Conservation (phyloP, 768 basidiomycete genomes). For the Solioccasus polychromus region DNA sequence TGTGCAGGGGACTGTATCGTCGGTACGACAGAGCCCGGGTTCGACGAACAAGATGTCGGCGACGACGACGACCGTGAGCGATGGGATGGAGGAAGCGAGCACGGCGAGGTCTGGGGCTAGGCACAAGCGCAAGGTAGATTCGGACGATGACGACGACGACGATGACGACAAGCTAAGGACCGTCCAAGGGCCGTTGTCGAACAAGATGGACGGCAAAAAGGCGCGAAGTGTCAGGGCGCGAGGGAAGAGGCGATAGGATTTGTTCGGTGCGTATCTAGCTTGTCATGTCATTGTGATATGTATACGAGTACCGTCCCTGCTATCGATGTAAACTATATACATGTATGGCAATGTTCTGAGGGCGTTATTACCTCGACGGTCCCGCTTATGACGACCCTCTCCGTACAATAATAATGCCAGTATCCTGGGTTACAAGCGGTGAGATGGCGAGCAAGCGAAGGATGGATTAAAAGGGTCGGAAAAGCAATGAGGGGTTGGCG, state of each 20-base stretch:
- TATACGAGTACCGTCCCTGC: too few relatives aligned
- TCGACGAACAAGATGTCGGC: conserved; percentile 40
- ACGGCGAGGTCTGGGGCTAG: neutral
- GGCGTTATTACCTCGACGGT: too few relatives aligned
- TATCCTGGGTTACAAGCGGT: too few relatives aligned
- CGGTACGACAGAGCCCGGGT: conserved; percentile 49
- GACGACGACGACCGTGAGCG: conserved; percentile 43
- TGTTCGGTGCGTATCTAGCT: too few relatives aligned
- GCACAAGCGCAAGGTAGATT: conserved; percentile 51
- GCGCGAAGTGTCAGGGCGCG: conserved; percentile 33
- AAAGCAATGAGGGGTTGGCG: too few relatives aligned
- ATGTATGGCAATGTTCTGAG: too few relatives aligned
- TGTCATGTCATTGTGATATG: too few relatives aligned
- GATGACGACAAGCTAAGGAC: conserved; percentile 59
- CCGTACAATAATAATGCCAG: too few relatives aligned
- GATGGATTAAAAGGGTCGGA: too few relatives aligned
- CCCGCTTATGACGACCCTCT: too few relatives aligned
- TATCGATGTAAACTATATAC: too few relatives aligned
- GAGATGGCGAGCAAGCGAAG: too few relatives aligned
- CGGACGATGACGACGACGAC: conserved; percentile 62
- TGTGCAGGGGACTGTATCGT: conserved; percentile 23
- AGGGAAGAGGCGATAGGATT: conserved; percentile 43
- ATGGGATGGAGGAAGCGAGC: conserved; percentile 43
- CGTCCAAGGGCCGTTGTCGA: conserved; percentile 43
- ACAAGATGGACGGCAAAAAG: conserved; percentile 37